A percentile compares a stretch with the other conserved stretches of the same genome.
These are phyloP conservation scores for Pistacia integerrima DNA, from an alignment of 345 rosid genomes.

Conservation along the genomic window DNA sequence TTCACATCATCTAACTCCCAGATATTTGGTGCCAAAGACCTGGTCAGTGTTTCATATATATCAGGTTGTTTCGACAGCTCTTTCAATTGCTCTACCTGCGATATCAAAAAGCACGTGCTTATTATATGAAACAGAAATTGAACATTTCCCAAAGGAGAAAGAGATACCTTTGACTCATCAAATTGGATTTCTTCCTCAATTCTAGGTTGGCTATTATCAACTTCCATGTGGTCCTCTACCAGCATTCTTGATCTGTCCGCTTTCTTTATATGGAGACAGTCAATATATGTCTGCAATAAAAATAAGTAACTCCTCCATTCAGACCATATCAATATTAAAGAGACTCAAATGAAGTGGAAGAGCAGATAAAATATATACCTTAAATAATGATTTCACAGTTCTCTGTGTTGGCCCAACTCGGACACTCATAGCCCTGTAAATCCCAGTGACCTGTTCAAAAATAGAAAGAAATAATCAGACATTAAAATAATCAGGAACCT, in stretches of 20 bases:
- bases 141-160: conserved; percentile 3
- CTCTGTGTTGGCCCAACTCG: conserved; percentile 84
- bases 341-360: conserved; percentile 5
- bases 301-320: conserved; percentile 15
- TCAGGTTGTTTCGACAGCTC: conserved; percentile 73
- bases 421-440: conserved; percentile 95
- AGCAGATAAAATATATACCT: conserved; percentile 46
- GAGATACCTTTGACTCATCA: conserved; percentile 66
- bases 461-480: conserved; percentile 19
- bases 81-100: conserved; percentile 68
- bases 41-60: conserved; percentile 79
- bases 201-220: conserved; percentile 58
- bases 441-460: conserved; percentile 72
- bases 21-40: conserved; percentile 88
- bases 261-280: conserved; percentile 90
- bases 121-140: conserved; percentile 2
- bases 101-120: conserved; percentile 10
- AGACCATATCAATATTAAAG: conserved; percentile 3
- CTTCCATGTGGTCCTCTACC: conserved; percentile 75
- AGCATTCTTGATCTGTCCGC: conserved; percentile 82
- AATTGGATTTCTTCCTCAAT: conserved; percentile 65
- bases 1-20: conserved; percentile 97
- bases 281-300: conserved; percentile 77
- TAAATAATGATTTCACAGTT: conserved; percentile 92
- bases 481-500: background rate